These are phyloP conservation scores for Lentinula guzmanii DNA, from an alignment of 768 basidiomycete genomes.

Conservation along the genomic window DNA sequence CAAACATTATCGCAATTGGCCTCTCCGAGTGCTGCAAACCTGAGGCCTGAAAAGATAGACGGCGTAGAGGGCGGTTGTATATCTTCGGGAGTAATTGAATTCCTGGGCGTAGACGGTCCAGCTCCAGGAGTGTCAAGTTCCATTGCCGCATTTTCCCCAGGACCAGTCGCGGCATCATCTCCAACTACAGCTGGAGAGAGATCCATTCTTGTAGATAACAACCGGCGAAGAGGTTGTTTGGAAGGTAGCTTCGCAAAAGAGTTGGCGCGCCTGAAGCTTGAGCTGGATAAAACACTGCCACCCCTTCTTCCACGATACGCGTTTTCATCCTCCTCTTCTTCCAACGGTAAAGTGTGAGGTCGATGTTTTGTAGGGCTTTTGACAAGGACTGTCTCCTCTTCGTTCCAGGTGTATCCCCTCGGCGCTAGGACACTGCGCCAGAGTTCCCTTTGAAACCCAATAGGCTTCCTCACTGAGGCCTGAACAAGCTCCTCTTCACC, in stretches of 20 bases:
- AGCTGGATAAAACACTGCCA: conserved; percentile 11
- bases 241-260: conserved; percentile 49
- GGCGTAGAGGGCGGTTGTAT: background rate
- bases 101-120: background rate
- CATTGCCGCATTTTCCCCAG: background rate
- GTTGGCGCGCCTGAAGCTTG: conserved; percentile 55
- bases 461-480: conserved; percentile 45
- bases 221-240: background rate
- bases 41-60: conserved; percentile 48
- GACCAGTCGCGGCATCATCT: background rate
- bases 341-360: conserved; percentile 11
- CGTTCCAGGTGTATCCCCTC: conserved; percentile 59
- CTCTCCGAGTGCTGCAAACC: conserved; percentile 61
- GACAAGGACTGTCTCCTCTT: conserved; percentile 42
- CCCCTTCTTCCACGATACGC: background rate
- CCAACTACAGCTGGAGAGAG: background rate
- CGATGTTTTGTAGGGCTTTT: conserved; percentile 51
- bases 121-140: conserved; percentile 2
- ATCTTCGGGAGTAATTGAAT: background rate
- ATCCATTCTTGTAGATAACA: background rate
- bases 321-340: background rate
- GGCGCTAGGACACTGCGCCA: conserved; percentile 66
- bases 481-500: conserved; percentile 28
- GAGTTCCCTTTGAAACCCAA: background rate
- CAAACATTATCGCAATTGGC: conserved; percentile 54